A percentile compares a stretch with the other conserved stretches of the same genome.
Evolutionary conservation across 306 rosid species (phyloP).

Genomic region (Vicia faba): DNA sequence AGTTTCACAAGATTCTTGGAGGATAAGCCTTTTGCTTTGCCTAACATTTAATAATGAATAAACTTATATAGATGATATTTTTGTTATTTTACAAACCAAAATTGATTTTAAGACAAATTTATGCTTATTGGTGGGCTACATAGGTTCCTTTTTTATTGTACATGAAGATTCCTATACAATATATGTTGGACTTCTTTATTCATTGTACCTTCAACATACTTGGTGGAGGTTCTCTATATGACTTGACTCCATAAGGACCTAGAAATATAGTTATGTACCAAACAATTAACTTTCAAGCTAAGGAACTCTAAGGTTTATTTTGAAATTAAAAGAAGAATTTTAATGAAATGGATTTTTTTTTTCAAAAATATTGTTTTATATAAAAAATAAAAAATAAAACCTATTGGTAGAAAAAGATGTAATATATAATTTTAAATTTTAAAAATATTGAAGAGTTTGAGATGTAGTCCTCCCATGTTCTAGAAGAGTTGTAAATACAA

Average conservation of each 20-base stretch:
- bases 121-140: conserved; percentile 14
- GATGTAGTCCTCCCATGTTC: too few species aligned
- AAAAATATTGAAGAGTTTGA: too few species aligned
- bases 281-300: background rate
- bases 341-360: too few species aligned
- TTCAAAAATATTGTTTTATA: too few species aligned
- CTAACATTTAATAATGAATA: conserved; percentile 12
- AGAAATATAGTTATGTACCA: background rate
- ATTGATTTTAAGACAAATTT: conserved; percentile 20
- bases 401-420: too few species aligned
- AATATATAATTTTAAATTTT: too few species aligned
- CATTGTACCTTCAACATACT: conserved; percentile 5
- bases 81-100: conserved; percentile 27
- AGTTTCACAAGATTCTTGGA: conserved; percentile 38
- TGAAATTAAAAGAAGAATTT: too few species aligned
- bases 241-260: background rate
- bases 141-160: background rate
- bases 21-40: conserved; percentile 26
- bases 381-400: too few species aligned
- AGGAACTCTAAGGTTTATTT: background rate
- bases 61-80: background rate
- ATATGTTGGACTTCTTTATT: background rate
- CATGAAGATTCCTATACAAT: conserved; percentile 33
- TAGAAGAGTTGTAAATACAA: too few species aligned
- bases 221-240: background rate